Evolutionary conservation across 306 rosid species (phyloP).

Genomic region (Pachyrhizus erosus): DNA sequence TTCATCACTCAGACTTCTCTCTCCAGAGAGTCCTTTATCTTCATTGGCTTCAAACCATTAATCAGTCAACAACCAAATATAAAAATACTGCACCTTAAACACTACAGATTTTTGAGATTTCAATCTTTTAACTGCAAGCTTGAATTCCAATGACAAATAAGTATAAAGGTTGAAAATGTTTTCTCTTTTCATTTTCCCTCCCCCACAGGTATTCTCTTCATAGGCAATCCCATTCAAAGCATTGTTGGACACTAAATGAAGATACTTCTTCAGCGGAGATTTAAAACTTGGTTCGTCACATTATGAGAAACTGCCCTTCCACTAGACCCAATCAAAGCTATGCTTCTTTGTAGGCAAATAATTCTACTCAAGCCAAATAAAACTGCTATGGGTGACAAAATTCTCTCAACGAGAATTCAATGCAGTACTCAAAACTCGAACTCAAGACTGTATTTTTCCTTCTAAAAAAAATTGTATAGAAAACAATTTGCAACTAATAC

Average conservation of each 20-base stretch:
- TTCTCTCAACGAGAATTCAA: background rate
- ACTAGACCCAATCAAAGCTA: background rate
- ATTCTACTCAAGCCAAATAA: background rate
- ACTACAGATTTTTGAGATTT: constrained; percentile 1
- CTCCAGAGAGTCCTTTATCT: background rate
- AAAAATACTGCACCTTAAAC: background rate
- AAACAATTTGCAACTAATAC: background rate
- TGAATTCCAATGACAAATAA: background rate
- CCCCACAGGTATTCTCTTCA: background rate
- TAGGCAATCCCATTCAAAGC: background rate
- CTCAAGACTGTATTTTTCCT: background rate
- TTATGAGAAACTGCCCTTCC: background rate
- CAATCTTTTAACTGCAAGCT: background rate
- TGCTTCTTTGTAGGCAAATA: background rate
- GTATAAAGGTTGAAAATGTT: background rate
- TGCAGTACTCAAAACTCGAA: background rate
- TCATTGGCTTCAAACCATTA: background rate
- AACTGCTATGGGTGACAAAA: background rate
- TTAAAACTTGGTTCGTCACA: background rate
- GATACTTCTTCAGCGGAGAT: background rate
- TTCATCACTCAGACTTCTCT: constrained; percentile 29
- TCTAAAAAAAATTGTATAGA: background rate
- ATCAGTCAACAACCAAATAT: background rate
- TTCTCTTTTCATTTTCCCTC: background rate
- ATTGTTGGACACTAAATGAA: background rate